Evolutionary conservation across 805 yeast species (phyloP).

Genomic region (Candida silvicultrix): DNA sequence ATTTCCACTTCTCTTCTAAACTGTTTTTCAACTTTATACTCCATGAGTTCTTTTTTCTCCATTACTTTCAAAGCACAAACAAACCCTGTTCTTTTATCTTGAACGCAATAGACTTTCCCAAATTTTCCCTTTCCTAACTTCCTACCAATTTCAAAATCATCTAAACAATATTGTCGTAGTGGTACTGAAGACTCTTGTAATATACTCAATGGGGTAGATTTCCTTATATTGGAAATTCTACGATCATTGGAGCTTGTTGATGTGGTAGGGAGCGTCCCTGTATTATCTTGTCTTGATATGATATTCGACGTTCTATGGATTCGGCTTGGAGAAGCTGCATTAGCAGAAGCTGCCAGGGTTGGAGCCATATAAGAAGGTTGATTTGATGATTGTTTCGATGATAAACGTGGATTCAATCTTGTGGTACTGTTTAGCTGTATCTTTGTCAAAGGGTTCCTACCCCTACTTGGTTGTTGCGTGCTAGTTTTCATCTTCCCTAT

Average conservation of each 20-base stretch:
- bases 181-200: constrained; percentile 21
- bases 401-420: constrained; percentile 7
- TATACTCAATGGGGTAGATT: constrained; percentile 18
- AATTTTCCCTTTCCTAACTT: constrained; percentile 90
- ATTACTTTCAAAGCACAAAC: constrained; percentile 88
- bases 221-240: constrained; percentile 6
- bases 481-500: not conserved
- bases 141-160: constrained; percentile 82
- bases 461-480: constrained; percentile 1
- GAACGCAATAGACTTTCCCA: constrained; percentile 88
- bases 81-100: constrained; percentile 67
- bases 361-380: constrained; percentile 25
- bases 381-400: constrained; percentile 1
- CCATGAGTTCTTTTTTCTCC: constrained; percentile 74
- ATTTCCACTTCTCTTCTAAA: constrained; percentile 89
- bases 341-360: constrained; percentile 11
- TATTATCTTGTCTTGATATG: not conserved
- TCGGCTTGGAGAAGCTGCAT: constrained; percentile 14
- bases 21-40: constrained; percentile 75
- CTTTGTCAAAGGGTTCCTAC: constrained; percentile 21
- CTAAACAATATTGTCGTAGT: constrained; percentile 31
- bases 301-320: constrained; percentile 8
- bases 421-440: constrained; percentile 15
- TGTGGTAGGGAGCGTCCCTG: not conserved
- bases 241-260: not conserved